Conservation (phyloP, 1,139 yeast genomes). For the Saccharomyces hybrid region DNA sequence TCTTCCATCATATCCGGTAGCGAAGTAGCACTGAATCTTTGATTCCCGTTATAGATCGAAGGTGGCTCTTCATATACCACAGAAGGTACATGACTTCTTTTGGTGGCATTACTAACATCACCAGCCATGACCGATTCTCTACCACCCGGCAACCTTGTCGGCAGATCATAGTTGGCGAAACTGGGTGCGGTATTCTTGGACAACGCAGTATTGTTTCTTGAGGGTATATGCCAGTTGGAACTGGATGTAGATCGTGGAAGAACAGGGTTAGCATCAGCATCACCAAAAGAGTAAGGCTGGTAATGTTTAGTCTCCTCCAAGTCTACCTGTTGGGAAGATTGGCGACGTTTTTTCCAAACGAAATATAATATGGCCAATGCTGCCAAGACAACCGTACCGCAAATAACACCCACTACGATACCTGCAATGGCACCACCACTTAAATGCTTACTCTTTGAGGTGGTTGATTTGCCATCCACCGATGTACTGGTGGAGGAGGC, state of each 20-base stretch:
- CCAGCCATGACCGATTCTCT: neutral
- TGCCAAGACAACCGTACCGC: constrained; percentile 40
- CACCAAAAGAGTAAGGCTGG: constrained; percentile 33
- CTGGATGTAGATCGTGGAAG: constrained; percentile 14
- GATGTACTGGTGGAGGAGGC: constrained; percentile 8
- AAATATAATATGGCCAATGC: constrained; percentile 38
- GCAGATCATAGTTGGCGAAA: neutral
- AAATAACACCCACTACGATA: constrained; percentile 55
- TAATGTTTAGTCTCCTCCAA: constrained; percentile 30
- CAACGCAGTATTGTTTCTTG: constrained; percentile 13
- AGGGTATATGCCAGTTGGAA: constrained; percentile 14
- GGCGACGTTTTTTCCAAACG: constrained; percentile 36
- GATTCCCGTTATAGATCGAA: constrained; percentile 25
- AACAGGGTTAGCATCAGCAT: constrained; percentile 25
- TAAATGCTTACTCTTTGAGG: constrained; percentile 21
- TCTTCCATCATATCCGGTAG: constrained; percentile 49
- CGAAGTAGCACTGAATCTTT: constrained; percentile 61
- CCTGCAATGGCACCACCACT: constrained; percentile 71
- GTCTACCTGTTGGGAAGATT: constrained; percentile 17
- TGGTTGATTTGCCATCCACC: constrained; percentile 6
- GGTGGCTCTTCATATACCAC: constrained; percentile 24
- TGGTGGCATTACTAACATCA: neutral
- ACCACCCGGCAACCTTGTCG: neutral
- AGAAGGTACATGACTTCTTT: constrained; percentile 10
- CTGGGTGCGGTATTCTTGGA: neutral